Evolutionary conservation across 2,329 filamentous ascomycete genomes (phyloP).

Genomic region (Ceratocystis cubensis): DNA sequence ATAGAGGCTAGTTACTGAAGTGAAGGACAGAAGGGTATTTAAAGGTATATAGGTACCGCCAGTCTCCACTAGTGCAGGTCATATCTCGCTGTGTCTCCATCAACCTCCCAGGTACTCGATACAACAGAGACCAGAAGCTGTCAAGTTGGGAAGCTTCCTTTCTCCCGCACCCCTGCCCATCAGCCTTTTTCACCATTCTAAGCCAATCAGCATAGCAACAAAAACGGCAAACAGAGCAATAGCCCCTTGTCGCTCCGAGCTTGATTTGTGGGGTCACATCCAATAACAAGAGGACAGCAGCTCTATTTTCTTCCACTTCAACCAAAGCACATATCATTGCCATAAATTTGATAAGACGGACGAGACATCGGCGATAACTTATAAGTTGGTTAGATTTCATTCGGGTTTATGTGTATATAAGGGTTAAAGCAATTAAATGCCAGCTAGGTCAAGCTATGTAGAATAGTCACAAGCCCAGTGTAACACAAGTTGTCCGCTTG

Average conservation of each 20-base stretch:
- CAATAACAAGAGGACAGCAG: background rate
- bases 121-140: background rate
- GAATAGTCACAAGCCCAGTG: too few relatives aligned
- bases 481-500: background rate
- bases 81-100: background rate
- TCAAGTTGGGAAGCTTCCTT: slow-evolving; percentile 2
- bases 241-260: background rate
- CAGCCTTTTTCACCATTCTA: background rate
- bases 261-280: background rate
- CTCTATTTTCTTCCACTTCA: background rate
- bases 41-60: too few relatives aligned
- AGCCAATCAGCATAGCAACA: background rate
- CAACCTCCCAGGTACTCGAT: too few relatives aligned
- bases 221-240: background rate
- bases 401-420: too few relatives aligned
- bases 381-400: too few relatives aligned
- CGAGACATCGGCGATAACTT: too few relatives aligned
- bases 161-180: background rate
- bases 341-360: too few relatives aligned
- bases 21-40: too few relatives aligned
- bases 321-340: too few relatives aligned
- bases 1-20: background rate
- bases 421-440: too few relatives aligned
- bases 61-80: too few relatives aligned
- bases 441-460: too few relatives aligned